Percentiles rank a stretch among this genome's conserved stretches.
phyloP scores from a whole-genome alignment of 225 moss, liverwort and hornwort genomes.

The Sphagnum tenellum region DNA sequence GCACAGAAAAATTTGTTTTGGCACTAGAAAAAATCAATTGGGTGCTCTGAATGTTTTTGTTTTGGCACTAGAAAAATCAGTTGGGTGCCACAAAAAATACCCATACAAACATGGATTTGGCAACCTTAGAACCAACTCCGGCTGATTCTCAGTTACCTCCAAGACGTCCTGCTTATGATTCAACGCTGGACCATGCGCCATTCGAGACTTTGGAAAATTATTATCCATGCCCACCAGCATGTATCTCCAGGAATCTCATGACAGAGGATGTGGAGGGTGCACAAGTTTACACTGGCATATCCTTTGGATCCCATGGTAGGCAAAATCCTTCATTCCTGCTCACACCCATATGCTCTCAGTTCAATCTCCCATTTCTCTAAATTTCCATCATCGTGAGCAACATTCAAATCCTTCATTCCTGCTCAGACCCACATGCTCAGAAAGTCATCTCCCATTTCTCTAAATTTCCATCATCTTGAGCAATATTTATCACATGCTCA shows the following conservation, averaged over 20 bases:
- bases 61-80: no score
- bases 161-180: conserved; percentile 11
- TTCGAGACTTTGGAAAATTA: conserved; percentile 62
- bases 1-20: no score
- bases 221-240: conserved; percentile 33
- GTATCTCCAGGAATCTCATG: conserved; percentile 51
- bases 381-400: background rate
- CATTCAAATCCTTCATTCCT: no score
- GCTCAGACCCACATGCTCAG: background rate
- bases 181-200: conserved; percentile 47
- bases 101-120: no score
- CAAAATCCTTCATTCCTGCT: no score
- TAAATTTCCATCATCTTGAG: background rate
- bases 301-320: conserved; percentile 70
- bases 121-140: no score
- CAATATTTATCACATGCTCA: background rate
- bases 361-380: background rate
- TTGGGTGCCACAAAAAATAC: no score
- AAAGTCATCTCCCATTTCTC: background rate
- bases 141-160: no score
- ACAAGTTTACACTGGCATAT: conserved; percentile 45
- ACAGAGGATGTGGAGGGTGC: conserved; percentile 68
- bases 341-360: no score
- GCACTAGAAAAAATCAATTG: no score
- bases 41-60: no score